Evolutionary conservation across 495 filamentous ascomycete genomes (phyloP), one percentile per base, ranked within the genome.

Genomic region (Aspergillus steynii): DNA sequence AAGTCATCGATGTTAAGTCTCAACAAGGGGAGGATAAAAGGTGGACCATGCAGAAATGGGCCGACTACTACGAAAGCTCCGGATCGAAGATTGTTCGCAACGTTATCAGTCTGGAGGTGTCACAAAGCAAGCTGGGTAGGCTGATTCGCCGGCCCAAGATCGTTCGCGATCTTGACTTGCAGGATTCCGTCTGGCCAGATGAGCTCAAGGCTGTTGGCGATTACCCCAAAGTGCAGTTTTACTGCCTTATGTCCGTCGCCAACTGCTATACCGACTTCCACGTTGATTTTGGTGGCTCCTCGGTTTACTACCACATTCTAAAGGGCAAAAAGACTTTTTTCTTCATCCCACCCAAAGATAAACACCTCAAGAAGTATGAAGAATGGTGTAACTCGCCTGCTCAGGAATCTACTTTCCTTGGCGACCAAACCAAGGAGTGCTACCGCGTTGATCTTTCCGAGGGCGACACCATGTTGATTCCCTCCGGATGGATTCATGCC

Each of bases 251-350:
- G 89, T 92, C 89, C 31, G 89, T 92, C 20, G 86, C 87, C 25
- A 87, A 92, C 68, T 90, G 87, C 61, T 92, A 88, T 61, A 92
- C 89, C 27, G 89, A 92, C 72, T 92, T 91, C 63, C 89, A 92
- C 70, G 89, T 92, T 64, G 89, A 92, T 68, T 92, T 92, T 73
- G 89, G 88, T 50, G 89, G 89, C 3, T 91, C 89, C 7, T 90
- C 87, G 1, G 89, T 92, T 8, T 92, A 87, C 67, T 92, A 92
- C 64, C 89, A 90, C 64, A 90, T 92, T 62, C 68, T 91, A 53
- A 88, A 88, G 65, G 89, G 89, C 56, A 86, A 84, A 68, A 92
- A 92, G 73, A 88, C 87, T 0, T 92, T 92, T 68, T 87, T 92
- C 69, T 90, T 91, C 77, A 90, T 91, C 54, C 86, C 86, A 6